Evolutionary conservation across 116 monocot species (phyloP), one percentile per base, ranked within the genome.

Genomic region (Papilionanthe hybrid): DNA sequence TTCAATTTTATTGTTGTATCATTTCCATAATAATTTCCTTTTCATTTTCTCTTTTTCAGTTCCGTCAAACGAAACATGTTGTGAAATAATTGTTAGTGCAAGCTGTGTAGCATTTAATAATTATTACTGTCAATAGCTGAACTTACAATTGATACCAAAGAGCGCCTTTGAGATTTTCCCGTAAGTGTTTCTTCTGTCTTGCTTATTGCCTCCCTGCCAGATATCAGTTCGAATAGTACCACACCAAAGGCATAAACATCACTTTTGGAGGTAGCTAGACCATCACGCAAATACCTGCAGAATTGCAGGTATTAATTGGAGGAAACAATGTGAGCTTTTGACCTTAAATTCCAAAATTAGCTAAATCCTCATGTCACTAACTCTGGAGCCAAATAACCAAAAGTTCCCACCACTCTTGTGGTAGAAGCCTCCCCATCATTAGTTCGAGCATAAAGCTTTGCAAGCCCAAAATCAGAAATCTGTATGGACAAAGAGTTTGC

Each of bases 221-320:
- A 86, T 87, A 99, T 91, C 81, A 99, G 74, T 76, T 99, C 98
- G 84, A 95, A 93, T 63, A 99, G 90, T 42, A 99, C 98, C 48
- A 99, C 93, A 0, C 98, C 98, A 88, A 93, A 95, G 65, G 98
- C 98, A 88, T 93, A 99, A 60, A 99, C 95, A 85, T 99, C 98
- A 79, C 93, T 99, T 87, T 99, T 99, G 79, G 95, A 79, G 73
- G 95, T 95, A 76, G 98, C 98, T 73, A 93, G 79, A 1, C 94
- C 95, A 91, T 99, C 91, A 58, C 87, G 93, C 85, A 94, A 84
- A 82, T 94, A 99, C 82, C 98, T 99, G 69, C 37, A 41, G 22
- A 79, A 65, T 65, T 71, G 37, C 29, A 32, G 71, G 42, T 73
- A 44, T 18, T 44, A 73, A 19, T 73, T 73, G 9, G 17, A 53